Evolutionary conservation across 345 rosid species (phyloP).

Genomic region (Gossypioides kirkii): DNA sequence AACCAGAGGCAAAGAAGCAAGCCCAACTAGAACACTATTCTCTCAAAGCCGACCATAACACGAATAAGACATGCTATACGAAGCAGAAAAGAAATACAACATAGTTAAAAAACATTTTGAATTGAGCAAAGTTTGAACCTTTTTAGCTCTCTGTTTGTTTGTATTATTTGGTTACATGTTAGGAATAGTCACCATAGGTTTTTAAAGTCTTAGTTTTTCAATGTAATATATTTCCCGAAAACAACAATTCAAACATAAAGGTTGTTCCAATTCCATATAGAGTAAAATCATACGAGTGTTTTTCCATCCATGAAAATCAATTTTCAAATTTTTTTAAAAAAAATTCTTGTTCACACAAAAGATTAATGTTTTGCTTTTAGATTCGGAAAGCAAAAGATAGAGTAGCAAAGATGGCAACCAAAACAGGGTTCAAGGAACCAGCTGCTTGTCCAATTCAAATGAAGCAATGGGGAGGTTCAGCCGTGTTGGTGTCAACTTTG

Average conservation of each 20-base stretch:
- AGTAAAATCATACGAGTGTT: neutral
- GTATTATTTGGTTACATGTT: constrained; percentile 13
- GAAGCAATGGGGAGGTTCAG: too few species aligned
- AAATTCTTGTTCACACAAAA: neutral
- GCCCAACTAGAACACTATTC: constrained; percentile 19
- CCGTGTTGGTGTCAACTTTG: too few species aligned
- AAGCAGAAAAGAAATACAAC: constrained; percentile 18
- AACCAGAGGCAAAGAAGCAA: constrained; percentile 27
- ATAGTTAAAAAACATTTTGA: constrained; percentile 23
- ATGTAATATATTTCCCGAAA: constrained; percentile 21
- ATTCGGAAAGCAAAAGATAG: too few species aligned
- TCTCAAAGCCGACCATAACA: neutral
- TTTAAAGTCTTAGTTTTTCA: constrained; percentile 14
- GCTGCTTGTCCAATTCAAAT: too few species aligned
- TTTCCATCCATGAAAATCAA: neutral
- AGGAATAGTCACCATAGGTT: constrained; percentile 1
- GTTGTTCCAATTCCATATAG: neutral
- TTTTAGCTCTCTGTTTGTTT: constrained; percentile 17
- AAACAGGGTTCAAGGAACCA: too few species aligned
- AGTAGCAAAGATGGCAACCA: too few species aligned
- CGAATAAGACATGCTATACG: constrained; percentile 19
- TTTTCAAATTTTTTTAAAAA: neutral
- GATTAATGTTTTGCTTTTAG: too few species aligned
- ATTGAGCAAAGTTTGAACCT: constrained; percentile 14
- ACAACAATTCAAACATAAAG: neutral